Base-by-base conservation (phyloP, 2,329 filamentous ascomycete species). In the Penicillium occitanis region DNA sequence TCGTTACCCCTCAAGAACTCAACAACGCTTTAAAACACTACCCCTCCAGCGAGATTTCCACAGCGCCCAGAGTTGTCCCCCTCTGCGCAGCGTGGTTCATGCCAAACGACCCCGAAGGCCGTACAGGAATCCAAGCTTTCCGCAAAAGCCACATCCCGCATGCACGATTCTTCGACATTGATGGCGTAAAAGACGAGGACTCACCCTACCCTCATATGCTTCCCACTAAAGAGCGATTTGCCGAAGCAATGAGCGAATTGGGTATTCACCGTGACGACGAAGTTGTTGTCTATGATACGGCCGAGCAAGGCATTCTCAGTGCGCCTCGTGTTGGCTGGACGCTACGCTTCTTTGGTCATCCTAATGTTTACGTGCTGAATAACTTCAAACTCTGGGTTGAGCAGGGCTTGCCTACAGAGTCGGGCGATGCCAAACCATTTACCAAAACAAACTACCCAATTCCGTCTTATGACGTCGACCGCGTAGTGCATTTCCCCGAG, bases 171-270 rank as follows among this genome's bases (percentile, higher is more conserved):
- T 99, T 99, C 78, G 93, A 99, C 78, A 85, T 99, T 63, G 95
- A 99, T 79, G 92, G 88, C 73, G 87, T 97, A 75, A 92, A 95
- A 73, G 93, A 99, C 79, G 88, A 89, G 70, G 87, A 88, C 71
- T 96, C 91, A 64, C 91, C 92, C 1, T 98, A 97, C 76, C 94
- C 95, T 7, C 95, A 99, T 78, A 99, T 99, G 95, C 87, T 99
- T 2, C 95, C 95, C 2, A 89, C 86, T 7, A 84, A 91, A 44
- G 88, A 91, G 73, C 85, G 87, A 61, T 98, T 99, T 75, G 91
- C 92, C 53, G 86, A 89, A 63, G 92, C 93, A 50, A 96, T 99
- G 93, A 90, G 91, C 71, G 87, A 90, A 70, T 81, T 99, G 59
- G 95, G 95, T 7, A 95, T 99, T 70, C 87, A 88, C 65, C 87